Percentiles rank a stretch among this genome's conserved stretches.
Conservation (phyloP, 768 basidiomycete genomes). For the Phlebiopsis gigantea region DNA sequence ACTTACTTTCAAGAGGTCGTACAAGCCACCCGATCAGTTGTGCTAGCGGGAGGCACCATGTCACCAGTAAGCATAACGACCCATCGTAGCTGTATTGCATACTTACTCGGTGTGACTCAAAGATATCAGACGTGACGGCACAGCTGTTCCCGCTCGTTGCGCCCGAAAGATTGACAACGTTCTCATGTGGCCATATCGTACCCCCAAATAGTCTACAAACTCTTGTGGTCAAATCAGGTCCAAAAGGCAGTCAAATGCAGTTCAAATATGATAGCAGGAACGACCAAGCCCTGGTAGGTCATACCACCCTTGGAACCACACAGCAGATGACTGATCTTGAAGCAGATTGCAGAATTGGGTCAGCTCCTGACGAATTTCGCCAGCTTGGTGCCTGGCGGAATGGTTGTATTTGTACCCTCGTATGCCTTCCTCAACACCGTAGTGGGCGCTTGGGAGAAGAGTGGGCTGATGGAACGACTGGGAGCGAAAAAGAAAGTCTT, state of each 20-base stretch:
- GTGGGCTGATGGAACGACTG: constrained; percentile 58
- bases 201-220: constrained; percentile 74
- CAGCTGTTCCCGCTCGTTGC: constrained; percentile 75
- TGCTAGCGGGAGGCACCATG: constrained; percentile 97
- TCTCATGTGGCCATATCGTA: constrained; percentile 92
- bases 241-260: constrained; percentile 65
- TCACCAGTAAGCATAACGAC: constrained; percentile 76
- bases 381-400: constrained; percentile 74
- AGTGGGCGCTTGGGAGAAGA: constrained; percentile 59
- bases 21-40: constrained; percentile 73
- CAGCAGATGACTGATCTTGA: not conserved
- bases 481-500: constrained; percentile 82
- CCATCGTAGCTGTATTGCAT: no score
- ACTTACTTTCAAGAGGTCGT: constrained; percentile 83
- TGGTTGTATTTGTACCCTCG: constrained; percentile 93
- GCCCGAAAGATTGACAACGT: constrained; percentile 58
- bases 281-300: constrained; percentile 51
- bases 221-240: constrained; percentile 69
- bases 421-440: constrained; percentile 75
- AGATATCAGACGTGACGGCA: constrained; percentile 84
- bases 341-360: constrained; percentile 76
- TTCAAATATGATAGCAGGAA: constrained; percentile 78
- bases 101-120: constrained; percentile 6
- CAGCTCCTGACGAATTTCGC: constrained; percentile 78
- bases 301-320: not conserved